Base-by-base conservation (phyloP, 495 filamentous ascomycete species). In the Mytilinidion resinicola region DNA sequence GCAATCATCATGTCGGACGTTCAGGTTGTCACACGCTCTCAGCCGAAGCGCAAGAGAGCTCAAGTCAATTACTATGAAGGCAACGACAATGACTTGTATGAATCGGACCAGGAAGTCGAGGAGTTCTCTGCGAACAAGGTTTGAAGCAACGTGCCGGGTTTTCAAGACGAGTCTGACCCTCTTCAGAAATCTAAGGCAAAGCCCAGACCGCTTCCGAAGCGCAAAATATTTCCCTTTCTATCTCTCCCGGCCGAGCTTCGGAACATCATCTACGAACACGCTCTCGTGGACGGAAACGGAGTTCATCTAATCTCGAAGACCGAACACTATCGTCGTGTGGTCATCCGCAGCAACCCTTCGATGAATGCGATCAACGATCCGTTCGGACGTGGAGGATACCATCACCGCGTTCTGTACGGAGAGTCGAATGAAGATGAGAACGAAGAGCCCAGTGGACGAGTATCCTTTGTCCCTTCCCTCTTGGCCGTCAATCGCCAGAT, bases 401-500 rank as follows among this genome's bases (percentile, higher is more conserved):
- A 6, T 2, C 2, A 30, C 25, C 3, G 25, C 25, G 2, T 30
- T 30, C 25, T 6, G 2, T 30, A 30, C 6, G 25, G 25, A 30
- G 25, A 6, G 6, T 30, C 25, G 25, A 30, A 30, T 30, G 21
- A 14, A 11, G 47, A 34, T 3, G 30, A 17, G 46, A 52, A 30
- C 8, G 20, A 37, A 15, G 15, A 20, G 37, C n/a, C 49, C 30
- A 42, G 39, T 5, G n/a, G 47, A n/a, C 37, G n/a, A 5, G 19
- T 30, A 20, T 9, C 19, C 7, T 59, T 72, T 49, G 33, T 60
- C 14, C 68, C 70, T 1, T 50, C 51, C 19, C 53, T 72, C 8
- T 58, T 72, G 9, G 62, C 62, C 14, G 57, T 67, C 37, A 67
- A 60, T 61, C 62, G 68, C 52, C 62, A 67, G 34, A 65, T 72